Evolutionary conservation across 345 rosid genomes (phyloP).

Genomic region (Euphorbia lathyris): DNA sequence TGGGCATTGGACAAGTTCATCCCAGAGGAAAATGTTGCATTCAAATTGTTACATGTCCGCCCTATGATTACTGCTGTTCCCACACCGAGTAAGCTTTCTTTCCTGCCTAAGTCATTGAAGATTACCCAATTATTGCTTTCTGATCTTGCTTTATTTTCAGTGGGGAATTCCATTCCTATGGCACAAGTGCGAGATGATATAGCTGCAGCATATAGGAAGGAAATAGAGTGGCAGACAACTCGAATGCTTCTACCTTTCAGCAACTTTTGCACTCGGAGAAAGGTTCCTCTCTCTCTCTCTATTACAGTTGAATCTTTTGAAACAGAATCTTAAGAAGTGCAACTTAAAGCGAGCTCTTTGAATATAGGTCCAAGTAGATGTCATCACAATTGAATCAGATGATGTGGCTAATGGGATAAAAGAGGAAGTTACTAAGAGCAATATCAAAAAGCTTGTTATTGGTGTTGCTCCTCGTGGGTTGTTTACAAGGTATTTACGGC

Average conservation of each 20-base stretch:
- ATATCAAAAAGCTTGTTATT: conserved; percentile 62
- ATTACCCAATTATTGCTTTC: neutral
- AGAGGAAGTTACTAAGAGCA: conserved; percentile 50
- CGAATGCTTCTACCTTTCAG: conserved; percentile 64
- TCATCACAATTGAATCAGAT: conserved; percentile 55
- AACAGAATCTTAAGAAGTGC: neutral
- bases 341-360: conserved; percentile 14
- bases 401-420: conserved; percentile 67
- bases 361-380: conserved; percentile 57
- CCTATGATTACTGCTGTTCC: conserved; percentile 59
- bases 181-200: conserved; percentile 73
- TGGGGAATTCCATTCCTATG: conserved; percentile 71
- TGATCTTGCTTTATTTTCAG: conserved; percentile 30
- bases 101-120: no score
- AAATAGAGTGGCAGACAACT: conserved; percentile 53
- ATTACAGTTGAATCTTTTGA: neutral
- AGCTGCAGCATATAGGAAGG: conserved; percentile 72
- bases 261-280: conserved; percentile 56
- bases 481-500: conserved; percentile 53
- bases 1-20: conserved; percentile 60
- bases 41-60: conserved; percentile 70
- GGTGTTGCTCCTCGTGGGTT: conserved; percentile 66
- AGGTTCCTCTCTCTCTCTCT: conserved; percentile 33
- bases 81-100: conserved; percentile 65
- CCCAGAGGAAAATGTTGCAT: conserved; percentile 45